Evolutionary conservation across 805 yeast genomes (phyloP).

Genomic region (Wickerhamomyces chambardii): DNA sequence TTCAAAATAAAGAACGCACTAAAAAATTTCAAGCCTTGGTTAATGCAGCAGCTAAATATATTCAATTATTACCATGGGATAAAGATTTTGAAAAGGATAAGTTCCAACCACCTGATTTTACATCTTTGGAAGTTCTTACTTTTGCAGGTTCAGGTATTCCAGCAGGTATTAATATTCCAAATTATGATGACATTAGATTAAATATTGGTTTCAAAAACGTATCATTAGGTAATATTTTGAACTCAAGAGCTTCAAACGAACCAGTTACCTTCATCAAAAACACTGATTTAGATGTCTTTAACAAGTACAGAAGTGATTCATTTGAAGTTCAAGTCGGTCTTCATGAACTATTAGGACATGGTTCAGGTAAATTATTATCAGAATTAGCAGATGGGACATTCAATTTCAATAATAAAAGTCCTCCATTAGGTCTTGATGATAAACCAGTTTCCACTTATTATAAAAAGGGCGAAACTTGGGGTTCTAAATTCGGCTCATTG

Average conservation of each 20-base stretch:
- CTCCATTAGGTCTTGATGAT: slow-evolving; percentile 54
- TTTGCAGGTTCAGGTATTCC: slow-evolving; percentile 90
- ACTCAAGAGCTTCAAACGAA: slow-evolving; percentile 63
- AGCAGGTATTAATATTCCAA: slow-evolving; percentile 90
- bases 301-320: slow-evolving; percentile 69
- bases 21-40: slow-evolving; percentile 70
- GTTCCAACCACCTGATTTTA: slow-evolving; percentile 91
- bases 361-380: slow-evolving; percentile 72
- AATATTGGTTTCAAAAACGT: slow-evolving; percentile 85
- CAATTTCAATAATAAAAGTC: slow-evolving; percentile 60
- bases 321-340: slow-evolving; percentile 93
- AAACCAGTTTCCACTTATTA: slow-evolving; percentile 62
- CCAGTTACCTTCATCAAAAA: slow-evolving; percentile 58
- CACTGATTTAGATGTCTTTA: slow-evolving; percentile 45
- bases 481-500: slow-evolving; percentile 69
- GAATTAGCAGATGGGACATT: slow-evolving; percentile 52
- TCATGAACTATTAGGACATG: slow-evolving; percentile 88
- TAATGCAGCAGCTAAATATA: slow-evolving; percentile 52
- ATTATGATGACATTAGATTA: slow-evolving; percentile 82
- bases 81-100: slow-evolving; percentile 66
- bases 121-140: slow-evolving; percentile 81
- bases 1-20: slow-evolving; percentile 83
- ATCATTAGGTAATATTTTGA: slow-evolving; percentile 77
- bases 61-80: slow-evolving; percentile 71
- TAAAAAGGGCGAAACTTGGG: slow-evolving; percentile 84